phyloP scores from a whole-genome alignment of 495 filamentous ascomycete species.

The Trichoderma parareesei region DNA sequence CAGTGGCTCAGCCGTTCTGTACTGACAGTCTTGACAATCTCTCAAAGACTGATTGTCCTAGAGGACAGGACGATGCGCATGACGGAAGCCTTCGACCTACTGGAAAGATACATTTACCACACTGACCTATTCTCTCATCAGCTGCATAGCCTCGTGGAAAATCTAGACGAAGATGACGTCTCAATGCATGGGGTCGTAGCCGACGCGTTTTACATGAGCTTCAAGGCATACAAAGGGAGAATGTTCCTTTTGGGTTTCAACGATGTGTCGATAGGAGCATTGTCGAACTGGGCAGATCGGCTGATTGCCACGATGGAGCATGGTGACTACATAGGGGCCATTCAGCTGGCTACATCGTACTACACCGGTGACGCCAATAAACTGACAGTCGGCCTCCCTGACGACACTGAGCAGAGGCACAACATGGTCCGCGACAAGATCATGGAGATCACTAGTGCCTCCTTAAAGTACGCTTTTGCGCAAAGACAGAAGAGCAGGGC shows the following conservation, averaged over 20 bases:
- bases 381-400: constrained; percentile 85
- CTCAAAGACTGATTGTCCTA: constrained; percentile 83
- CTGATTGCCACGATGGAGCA: constrained; percentile 93
- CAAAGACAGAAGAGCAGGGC: constrained; percentile 45
- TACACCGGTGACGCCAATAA: constrained; percentile 85
- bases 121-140: constrained; percentile 77
- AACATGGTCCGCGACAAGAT: constrained; percentile 80
- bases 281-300: constrained; percentile 98
- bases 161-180: constrained; percentile 76
- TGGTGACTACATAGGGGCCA: constrained; percentile 86
- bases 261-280: constrained; percentile 76
- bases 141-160: constrained; percentile 74
- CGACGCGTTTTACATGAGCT: constrained; percentile 97
- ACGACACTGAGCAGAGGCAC: constrained; percentile 69
- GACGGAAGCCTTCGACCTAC: constrained; percentile 88
- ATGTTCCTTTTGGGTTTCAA: constrained; percentile 86
- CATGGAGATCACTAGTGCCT: constrained; percentile 89
- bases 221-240: constrained; percentile 88
- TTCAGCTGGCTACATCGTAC: constrained; percentile 81
- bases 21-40: constrained; percentile 82
- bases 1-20: constrained; percentile 97
- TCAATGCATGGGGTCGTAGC: constrained; percentile 94
- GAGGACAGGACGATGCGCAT: constrained; percentile 83
- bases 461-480: constrained; percentile 80
- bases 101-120: constrained; percentile 89